A percentile compares a stretch with the other conserved stretches of the same genome.
Conservation (phyloP, 495 filamentous ascomycete species). For the Astrocystis sublimbata region DNA sequence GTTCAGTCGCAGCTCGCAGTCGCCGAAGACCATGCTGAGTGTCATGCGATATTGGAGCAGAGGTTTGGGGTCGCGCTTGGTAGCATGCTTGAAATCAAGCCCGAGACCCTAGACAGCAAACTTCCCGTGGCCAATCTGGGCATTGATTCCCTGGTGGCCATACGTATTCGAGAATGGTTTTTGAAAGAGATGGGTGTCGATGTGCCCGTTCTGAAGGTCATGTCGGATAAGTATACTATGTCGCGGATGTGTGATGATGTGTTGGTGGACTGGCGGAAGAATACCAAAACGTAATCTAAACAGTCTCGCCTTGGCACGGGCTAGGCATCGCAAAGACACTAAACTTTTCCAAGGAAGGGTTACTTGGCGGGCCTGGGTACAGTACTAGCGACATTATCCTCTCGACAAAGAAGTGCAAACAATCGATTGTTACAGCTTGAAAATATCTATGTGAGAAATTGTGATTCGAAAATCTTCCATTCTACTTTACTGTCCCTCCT, state of each 20-base stretch:
- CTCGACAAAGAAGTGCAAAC: no score
- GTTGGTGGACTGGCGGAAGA: background rate
- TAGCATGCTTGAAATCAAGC: background rate
- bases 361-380: no score
- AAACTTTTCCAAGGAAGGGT: no score
- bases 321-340: no score
- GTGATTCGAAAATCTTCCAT: no score
- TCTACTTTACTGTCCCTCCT: no score
- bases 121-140: constrained; percentile 16
- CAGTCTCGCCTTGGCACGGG: no score
- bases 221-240: constrained; percentile 1
- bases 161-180: constrained; percentile 37
- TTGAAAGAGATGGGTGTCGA: constrained; percentile 29
- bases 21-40: background rate
- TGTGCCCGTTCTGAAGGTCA: constrained; percentile 25
- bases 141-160: constrained; percentile 39
- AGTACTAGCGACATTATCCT: no score
- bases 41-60: background rate
- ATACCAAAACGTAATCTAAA: no score
- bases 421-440: no score
- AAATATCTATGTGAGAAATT: no score
- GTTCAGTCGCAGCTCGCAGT: background rate
- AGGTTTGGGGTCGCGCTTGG: background rate
- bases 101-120: background rate
- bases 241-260: background rate